Conservation (phyloP, 176 grass and related monocot species). For the Guadua angustifolia region DNA sequence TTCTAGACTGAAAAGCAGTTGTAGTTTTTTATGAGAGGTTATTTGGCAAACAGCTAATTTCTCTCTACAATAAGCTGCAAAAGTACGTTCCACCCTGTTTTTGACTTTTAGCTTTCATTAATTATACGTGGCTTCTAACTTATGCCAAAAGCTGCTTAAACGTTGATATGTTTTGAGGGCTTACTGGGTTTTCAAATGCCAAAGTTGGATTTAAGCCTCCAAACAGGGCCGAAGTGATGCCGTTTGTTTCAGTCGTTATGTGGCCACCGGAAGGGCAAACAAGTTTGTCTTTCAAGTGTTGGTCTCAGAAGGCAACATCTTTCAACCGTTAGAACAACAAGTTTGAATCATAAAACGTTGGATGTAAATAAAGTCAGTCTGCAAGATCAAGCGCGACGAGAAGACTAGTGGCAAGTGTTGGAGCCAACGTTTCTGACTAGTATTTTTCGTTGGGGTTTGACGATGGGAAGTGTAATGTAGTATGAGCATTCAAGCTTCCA, state of each 20-base stretch:
- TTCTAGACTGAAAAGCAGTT: too few relatives aligned
- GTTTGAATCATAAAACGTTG: background rate
- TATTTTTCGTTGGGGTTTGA: background rate
- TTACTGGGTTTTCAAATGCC: too few relatives aligned
- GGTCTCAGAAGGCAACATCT: background rate
- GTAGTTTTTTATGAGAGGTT: too few relatives aligned
- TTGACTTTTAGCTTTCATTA: too few relatives aligned
- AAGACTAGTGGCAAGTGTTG: background rate
- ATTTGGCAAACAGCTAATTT: too few relatives aligned
- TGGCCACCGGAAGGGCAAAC: background rate
- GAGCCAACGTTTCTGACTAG: constrained; percentile 11
- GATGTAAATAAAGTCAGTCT: background rate
- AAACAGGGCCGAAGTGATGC: background rate
- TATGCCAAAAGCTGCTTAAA: too few relatives aligned
- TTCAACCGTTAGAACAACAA: background rate
- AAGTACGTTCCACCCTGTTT: too few relatives aligned
- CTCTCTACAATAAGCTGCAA: too few relatives aligned
- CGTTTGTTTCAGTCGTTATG: background rate
- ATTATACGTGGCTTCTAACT: too few relatives aligned
- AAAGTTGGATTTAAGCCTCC: too few relatives aligned
- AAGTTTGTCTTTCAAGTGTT: background rate
- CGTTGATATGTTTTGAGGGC: too few relatives aligned
- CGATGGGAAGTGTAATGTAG: background rate
- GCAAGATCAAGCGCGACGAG: background rate
- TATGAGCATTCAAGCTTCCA: background rate